Base-by-base conservation (phyloP, 352 stramenopile species). In the Globisporangium radiosum region DNA sequence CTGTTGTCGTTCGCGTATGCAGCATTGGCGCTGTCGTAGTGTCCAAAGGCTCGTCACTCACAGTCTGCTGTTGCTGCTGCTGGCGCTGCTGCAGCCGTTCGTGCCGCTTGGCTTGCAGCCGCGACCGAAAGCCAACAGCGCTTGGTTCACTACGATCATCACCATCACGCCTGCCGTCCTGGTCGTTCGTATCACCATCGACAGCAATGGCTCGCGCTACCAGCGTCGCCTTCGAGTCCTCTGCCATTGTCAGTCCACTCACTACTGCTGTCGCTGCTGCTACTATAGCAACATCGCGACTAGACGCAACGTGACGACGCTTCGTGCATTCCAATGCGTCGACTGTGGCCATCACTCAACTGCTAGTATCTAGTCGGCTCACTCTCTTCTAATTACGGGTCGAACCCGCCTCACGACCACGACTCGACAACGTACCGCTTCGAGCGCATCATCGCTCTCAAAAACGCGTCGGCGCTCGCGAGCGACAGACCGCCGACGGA, bases 371-470 rank as follows among this genome's bases (percentile, higher is more conserved):
- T 1, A 33, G 25, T 33, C 25, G 25, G 25, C 25, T 33, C 25
- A 33, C 25, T 33, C 25, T 33, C 25, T 33, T 33, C 1, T 33
- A 3, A 3, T 1, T 33, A 33, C 25, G 25, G 25, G 2, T 33
- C 25, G 25, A 33, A 33, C 25, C 2, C 25, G 25, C 25, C 48
- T 85, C 53, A 91, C 45, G 80, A 88, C 86, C 87, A 96, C 14
- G 83, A 92, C 60, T 95, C 87, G 19, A 95, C 78, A 3, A 94
- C 71, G 65, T 95, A 96, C 7, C 84, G 76, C 57, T 92, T 92
- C 47, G 78, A 82, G 39, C 81, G 81, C 36, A 80, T 67, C 51
- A 94, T 62, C 4, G 67, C 63, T 65, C 91, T 93, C 75, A 96
- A 87, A 19, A 88, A 68, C 15, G 66, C 73, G 55, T 92, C 83